These are phyloP conservation scores for Fraxinus excelsior DNA, from an alignment of 257 asterid species.

Conservation along the genomic window DNA sequence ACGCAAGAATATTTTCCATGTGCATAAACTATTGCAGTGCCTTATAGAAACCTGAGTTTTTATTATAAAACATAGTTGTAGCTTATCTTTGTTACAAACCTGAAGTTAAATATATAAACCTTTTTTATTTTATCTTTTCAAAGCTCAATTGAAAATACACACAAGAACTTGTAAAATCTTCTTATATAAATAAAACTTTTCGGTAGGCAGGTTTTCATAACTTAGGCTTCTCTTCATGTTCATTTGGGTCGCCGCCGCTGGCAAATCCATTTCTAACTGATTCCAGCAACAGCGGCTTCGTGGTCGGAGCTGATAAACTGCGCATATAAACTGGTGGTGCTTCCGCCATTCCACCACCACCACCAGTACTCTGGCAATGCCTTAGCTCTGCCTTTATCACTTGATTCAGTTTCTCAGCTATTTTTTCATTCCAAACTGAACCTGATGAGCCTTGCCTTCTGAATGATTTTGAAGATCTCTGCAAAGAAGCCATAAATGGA, in stretches of 20 bases:
- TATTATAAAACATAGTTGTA: too few species aligned
- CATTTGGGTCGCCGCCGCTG: neutral
- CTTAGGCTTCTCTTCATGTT: neutral
- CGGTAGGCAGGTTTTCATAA: neutral
- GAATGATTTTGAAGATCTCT: slow-evolving; percentile 21
- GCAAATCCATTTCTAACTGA: neutral
- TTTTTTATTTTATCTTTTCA: neutral
- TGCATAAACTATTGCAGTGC: slow-evolving; percentile 32
- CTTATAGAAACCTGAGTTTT: slow-evolving; percentile 27
- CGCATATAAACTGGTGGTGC: neutral
- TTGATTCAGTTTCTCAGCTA: neutral
- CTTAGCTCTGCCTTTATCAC: neutral
- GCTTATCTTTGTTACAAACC: too few species aligned
- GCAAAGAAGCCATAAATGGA: slow-evolving; percentile 13
- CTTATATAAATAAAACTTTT: neutral
- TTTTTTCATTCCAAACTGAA: slow-evolving; percentile 11
- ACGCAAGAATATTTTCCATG: slow-evolving; percentile 29
- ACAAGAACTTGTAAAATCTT: neutral
- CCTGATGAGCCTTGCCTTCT: slow-evolving; percentile 20
- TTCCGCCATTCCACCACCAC: neutral
- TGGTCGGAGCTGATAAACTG: neutral
- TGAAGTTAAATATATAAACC: too few species aligned
- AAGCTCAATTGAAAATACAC: neutral
- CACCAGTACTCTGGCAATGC: slow-evolving; percentile 1
- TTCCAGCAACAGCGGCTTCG: neutral